These are phyloP conservation scores for Plasmodium coatneyi DNA, from an alignment of 169 alveolate genomes.

Conservation along the genomic window DNA sequence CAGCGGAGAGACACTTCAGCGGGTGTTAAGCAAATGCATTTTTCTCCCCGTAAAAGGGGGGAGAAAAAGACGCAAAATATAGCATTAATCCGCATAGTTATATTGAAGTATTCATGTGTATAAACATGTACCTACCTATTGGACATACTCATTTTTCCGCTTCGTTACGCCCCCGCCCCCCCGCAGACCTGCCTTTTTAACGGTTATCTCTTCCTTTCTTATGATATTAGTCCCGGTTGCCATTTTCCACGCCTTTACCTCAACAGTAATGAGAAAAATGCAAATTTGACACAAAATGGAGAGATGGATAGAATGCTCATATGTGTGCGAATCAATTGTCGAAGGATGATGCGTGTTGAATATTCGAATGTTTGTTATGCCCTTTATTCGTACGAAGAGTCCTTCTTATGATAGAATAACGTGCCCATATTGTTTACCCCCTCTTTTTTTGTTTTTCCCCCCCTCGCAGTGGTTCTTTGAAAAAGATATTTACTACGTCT, in stretches of 20 bases:
- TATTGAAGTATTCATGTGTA: background rate
- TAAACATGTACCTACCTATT: background rate
- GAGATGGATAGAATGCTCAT: background rate
- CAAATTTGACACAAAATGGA: background rate
- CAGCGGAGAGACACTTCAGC: background rate
- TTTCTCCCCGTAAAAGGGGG: background rate
- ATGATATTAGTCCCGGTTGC: constrained; percentile 70
- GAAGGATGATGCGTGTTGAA: background rate
- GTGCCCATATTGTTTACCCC: background rate
- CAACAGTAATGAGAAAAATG: constrained; percentile 48
- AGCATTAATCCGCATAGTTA: background rate
- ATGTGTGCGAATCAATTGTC: background rate
- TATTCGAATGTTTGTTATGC: background rate
- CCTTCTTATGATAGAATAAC: background rate
- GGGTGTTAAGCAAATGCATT: background rate
- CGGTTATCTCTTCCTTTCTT: constrained; percentile 67
- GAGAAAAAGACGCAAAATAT: background rate
- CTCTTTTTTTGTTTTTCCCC: constrained; percentile 5
- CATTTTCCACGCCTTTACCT: constrained; percentile 71
- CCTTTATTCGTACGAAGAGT: background rate
- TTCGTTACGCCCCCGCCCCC: background rate
- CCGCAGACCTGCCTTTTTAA: constrained; percentile 53
- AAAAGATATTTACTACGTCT: constrained; percentile 47
- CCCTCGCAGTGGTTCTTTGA: constrained; percentile 64
- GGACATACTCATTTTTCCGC: background rate